These are phyloP conservation scores for Discostella pseudostelligera DNA, from an alignment of 108 stramenopile species.

Conservation along the genomic window DNA sequence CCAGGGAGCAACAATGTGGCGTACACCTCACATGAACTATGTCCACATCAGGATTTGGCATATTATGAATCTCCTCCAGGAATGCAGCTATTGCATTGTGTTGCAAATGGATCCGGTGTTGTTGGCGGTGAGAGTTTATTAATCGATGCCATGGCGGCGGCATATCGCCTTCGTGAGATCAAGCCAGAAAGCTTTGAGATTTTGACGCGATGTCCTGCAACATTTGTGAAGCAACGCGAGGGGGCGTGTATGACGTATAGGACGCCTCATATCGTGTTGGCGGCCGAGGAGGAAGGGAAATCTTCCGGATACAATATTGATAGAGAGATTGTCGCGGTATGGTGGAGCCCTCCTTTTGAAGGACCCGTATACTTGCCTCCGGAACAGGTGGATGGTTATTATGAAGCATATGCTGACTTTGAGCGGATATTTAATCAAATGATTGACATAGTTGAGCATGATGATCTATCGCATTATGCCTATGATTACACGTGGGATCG, in stretches of 20 bases:
- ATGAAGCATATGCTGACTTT: conserved; percentile 68
- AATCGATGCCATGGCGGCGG: conserved; percentile 83
- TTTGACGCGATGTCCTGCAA: conserved; percentile 54
- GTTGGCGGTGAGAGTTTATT: conserved; percentile 66
- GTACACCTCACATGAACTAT: conserved; percentile 58
- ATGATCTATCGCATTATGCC: conserved; percentile 48
- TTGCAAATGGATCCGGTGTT: conserved; percentile 36
- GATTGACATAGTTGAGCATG: neutral
- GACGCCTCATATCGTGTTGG: conserved; percentile 63
- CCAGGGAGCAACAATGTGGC: conserved; percentile 66
- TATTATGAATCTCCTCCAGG: conserved; percentile 83
- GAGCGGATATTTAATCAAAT: conserved; percentile 53
- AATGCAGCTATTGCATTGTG: conserved; percentile 75
- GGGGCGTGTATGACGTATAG: conserved; percentile 75
- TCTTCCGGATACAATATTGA: conserved; percentile 19
- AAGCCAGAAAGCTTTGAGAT: conserved; percentile 65
- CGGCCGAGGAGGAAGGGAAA: conserved; percentile 7
- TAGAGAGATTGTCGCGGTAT: conserved; percentile 59
- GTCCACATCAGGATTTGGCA: conserved; percentile 80
- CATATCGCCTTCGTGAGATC: conserved; percentile 53
- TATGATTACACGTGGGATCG: conserved; percentile 65
- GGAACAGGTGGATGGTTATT: conserved; percentile 51
- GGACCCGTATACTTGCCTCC: conserved; percentile 58
- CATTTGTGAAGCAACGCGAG: conserved; percentile 74
- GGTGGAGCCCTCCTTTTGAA: conserved; percentile 86